Evolutionary conservation across 164 flowering plant species (phyloP).

Genomic region (Stephania cephalantha): DNA sequence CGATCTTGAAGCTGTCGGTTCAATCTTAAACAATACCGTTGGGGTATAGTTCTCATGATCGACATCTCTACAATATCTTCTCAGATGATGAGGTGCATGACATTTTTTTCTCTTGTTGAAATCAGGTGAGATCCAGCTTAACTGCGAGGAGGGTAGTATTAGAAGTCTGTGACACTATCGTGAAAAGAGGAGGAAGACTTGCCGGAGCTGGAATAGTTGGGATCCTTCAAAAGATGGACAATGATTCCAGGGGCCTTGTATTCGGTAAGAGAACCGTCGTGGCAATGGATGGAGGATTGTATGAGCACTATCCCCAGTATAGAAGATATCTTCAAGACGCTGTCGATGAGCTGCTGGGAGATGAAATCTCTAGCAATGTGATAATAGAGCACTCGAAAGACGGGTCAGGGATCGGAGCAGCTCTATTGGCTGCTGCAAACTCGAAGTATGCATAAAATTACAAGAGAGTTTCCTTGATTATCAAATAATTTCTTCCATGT

Average conservation of each 20-base stretch:
- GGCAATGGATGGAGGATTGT: slow-evolving; percentile 89
- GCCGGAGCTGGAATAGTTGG: slow-evolving; percentile 96
- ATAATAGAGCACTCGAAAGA: slow-evolving; percentile 77
- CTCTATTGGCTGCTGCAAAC: slow-evolving; percentile 79
- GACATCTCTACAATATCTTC: neutral
- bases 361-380: slow-evolving; percentile 43
- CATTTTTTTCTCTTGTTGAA: neutral
- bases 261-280: slow-evolving; percentile 73
- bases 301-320: slow-evolving; percentile 72
- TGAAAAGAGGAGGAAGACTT: slow-evolving; percentile 65
- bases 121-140: slow-evolving; percentile 42
- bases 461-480: neutral
- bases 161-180: slow-evolving; percentile 69
- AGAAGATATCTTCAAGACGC: slow-evolving; percentile 60
- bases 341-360: slow-evolving; percentile 63
- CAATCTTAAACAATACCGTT: slow-evolving; percentile 32
- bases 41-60: slow-evolving; percentile 34
- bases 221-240: slow-evolving; percentile 75
- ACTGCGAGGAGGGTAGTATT: slow-evolving; percentile 43
- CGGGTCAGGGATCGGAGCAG: slow-evolving; percentile 93
- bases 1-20: slow-evolving; percentile 48
- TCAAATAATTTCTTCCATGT: neutral
- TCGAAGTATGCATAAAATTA: slow-evolving; percentile 41
- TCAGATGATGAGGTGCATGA: neutral
- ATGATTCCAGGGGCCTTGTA: slow-evolving; percentile 48